Conservation (phyloP, 805 yeast genomes). For the Yamadazyma takamatsuzukensis region DNA sequence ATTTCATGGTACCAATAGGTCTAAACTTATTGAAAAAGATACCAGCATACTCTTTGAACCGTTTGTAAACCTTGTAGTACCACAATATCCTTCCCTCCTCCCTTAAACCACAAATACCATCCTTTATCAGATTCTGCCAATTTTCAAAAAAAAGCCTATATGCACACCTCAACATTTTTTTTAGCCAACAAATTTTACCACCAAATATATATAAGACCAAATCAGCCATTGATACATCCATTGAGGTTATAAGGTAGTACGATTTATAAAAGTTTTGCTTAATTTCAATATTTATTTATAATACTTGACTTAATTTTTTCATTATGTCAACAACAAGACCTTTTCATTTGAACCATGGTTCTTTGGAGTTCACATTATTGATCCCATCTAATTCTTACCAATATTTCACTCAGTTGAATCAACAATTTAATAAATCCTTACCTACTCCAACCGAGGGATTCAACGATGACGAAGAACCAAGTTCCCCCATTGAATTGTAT, state of each 20-base stretch:
- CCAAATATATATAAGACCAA: neutral
- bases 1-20: no score
- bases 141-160: neutral
- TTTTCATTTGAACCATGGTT: constrained; percentile 76
- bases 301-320: no score
- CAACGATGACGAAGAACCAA: constrained; percentile 84
- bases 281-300: no score
- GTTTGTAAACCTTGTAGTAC: no score
- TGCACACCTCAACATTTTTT: neutral
- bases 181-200: neutral
- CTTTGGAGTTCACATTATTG: constrained; percentile 81
- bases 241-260: no score
- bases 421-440: constrained; percentile 74
- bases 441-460: constrained; percentile 80
- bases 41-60: no score
- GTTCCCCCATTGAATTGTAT: constrained; percentile 79
- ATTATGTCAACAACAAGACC: constrained; percentile 38
- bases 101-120: no score
- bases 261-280: no score
- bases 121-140: no score
- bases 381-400: constrained; percentile 81
- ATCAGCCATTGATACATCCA: no score
- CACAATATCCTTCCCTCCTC: no score
- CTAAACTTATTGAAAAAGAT: no score
- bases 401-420: constrained; percentile 81